A percentile compares a stretch with the other conserved stretches of the same genome.
Conservation (phyloP, 2,329 filamentous ascomycete species). For the Phaeosphaeria sp. region DNA sequence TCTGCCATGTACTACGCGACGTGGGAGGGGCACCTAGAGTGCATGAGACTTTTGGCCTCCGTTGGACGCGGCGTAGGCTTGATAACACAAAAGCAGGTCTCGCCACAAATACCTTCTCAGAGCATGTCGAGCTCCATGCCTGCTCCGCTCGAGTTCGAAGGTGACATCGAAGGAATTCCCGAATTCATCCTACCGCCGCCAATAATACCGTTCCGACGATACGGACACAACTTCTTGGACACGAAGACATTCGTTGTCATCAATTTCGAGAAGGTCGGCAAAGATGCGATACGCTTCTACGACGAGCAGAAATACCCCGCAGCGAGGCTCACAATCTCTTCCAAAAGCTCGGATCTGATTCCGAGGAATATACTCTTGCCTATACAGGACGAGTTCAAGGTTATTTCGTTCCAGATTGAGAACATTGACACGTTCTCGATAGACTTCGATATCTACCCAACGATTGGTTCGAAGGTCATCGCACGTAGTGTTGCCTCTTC, state of each 20-base stretch:
- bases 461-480: conserved; percentile 96
- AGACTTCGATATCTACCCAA: conserved; percentile 97
- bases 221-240: conserved; percentile 98
- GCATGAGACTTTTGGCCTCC: conserved; percentile 84
- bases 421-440: conserved; percentile 90
- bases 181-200: conserved; percentile 90
- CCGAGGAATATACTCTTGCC: conserved; percentile 95
- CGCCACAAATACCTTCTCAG: conserved; percentile 51
- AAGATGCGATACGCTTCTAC: conserved; percentile 88
- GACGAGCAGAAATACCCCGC: conserved; percentile 97
- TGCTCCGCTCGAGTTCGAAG: conserved; percentile 61
- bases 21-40: conserved; percentile 95
- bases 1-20: conserved; percentile 98
- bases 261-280: conserved; percentile 77
- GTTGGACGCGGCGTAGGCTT: conserved; percentile 45
- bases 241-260: conserved; percentile 97
- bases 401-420: conserved; percentile 95
- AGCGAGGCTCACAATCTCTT: conserved; percentile 92
- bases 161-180: conserved; percentile 88
- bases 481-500: conserved; percentile 93
- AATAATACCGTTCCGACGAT: conserved; percentile 91
- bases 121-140: conserved; percentile 45
- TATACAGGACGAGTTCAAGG: conserved; percentile 92
- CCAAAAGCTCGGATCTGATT: conserved; percentile 93
- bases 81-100: conserved; percentile 41